phyloP scores from a whole-genome alignment of 2,329 filamentous ascomycete genomes.

The Aspergillus floridensis region DNA sequence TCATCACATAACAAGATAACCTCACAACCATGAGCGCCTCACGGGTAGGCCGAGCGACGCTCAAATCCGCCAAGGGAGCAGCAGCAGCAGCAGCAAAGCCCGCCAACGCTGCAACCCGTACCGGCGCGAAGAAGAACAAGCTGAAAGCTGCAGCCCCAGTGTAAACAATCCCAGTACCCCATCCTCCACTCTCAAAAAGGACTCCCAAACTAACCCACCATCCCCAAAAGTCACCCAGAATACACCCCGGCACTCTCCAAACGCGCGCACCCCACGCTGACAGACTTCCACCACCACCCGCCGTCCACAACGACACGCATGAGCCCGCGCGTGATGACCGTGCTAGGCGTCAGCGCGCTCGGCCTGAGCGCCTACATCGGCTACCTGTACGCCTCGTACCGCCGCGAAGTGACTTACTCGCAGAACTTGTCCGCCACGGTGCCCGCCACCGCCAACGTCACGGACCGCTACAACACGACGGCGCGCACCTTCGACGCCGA shows the following conservation, averaged over 20 bases:
- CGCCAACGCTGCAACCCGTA: neutral
- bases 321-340: conserved; percentile 36
- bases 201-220: too few relatives aligned
- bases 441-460: conserved; percentile 39
- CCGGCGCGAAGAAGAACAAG: conserved; percentile 5
- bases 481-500: conserved; percentile 46
- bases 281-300: conserved; percentile 21
- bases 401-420: conserved; percentile 32
- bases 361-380: conserved; percentile 44
- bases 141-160: too few relatives aligned
- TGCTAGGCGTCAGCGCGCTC: conserved; percentile 40
- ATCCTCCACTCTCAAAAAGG: too few relatives aligned
- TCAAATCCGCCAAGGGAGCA: conserved; percentile 24
- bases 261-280: conserved; percentile 24
- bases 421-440: conserved; percentile 28
- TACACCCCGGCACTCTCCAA: conserved; percentile 19
- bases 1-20: neutral
- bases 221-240: too few relatives aligned
- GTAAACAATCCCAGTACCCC: too few relatives aligned
- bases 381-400: conserved; percentile 45
- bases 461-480: conserved; percentile 46
- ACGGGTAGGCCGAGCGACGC: conserved; percentile 20
- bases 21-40: conserved; percentile 26
- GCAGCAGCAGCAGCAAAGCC: conserved; percentile 10
- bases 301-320: conserved; percentile 17